phyloP scores from a whole-genome alignment of 768 basidiomycete species.

The Pleurotus tuoliensis region DNA sequence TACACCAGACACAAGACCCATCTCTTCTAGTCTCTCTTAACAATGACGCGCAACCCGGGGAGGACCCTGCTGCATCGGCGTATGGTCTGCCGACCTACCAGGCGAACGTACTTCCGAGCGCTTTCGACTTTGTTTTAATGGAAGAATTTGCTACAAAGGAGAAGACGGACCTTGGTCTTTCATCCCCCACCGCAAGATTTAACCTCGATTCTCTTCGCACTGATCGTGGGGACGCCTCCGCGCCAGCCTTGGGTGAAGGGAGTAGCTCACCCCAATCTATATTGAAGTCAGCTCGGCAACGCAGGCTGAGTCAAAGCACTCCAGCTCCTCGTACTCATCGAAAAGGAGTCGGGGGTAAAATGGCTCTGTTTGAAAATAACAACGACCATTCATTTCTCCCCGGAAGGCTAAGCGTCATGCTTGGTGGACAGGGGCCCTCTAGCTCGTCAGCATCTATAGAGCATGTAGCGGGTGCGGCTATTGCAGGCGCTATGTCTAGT shows the following conservation, averaged over 20 bases:
- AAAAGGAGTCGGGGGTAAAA: slow-evolving; percentile 69
- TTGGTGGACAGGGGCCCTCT: slow-evolving; percentile 12
- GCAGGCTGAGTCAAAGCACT: slow-evolving; percentile 85
- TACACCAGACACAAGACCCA: slow-evolving; percentile 46
- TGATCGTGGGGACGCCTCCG: slow-evolving; percentile 12
- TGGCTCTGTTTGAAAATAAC: slow-evolving; percentile 82
- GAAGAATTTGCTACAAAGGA: slow-evolving; percentile 76
- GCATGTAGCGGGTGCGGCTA: slow-evolving; percentile 19
- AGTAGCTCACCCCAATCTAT: slow-evolving; percentile 17
- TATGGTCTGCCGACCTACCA: slow-evolving; percentile 70
- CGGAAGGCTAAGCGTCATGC: slow-evolving; percentile 27
- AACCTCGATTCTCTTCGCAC: slow-evolving; percentile 22
- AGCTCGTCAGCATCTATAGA: slow-evolving; percentile 12
- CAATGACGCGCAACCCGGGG: slow-evolving; percentile 12
- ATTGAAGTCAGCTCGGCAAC: slow-evolving; percentile 54
- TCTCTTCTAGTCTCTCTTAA: slow-evolving; percentile 34
- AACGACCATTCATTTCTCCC: slow-evolving; percentile 45
- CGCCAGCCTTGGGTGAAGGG: slow-evolving; percentile 17
- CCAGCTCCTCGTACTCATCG: slow-evolving; percentile 58
- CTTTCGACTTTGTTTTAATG: slow-evolving; percentile 72
- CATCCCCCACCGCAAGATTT: slow-evolving; percentile 41
- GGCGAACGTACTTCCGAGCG: slow-evolving; percentile 45
- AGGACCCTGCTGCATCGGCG: slow-evolving; percentile 28
- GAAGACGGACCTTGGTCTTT: slow-evolving; percentile 59
- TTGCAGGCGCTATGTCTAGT: slow-evolving; percentile 16